These are phyloP conservation scores for Juglanconis juglandina DNA, from an alignment of 2,329 filamentous ascomycete genomes.

Conservation along the genomic window DNA sequence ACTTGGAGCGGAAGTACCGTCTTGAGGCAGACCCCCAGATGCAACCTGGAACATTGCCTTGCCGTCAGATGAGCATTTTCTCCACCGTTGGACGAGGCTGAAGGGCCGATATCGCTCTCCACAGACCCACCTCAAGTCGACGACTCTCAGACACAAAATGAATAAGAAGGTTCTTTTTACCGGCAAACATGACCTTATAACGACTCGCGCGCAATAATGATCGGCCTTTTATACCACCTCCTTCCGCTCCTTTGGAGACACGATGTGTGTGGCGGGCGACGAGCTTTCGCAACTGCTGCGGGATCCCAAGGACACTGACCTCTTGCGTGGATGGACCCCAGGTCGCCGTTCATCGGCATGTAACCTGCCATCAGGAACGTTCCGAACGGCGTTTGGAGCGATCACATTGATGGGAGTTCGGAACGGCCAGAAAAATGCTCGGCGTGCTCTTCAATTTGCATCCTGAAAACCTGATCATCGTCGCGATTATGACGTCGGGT, in stretches of 20 bases:
- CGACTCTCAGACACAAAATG: background rate
- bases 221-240: background rate
- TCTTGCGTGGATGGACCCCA: constrained; percentile 9
- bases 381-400: background rate
- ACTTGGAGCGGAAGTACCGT: background rate
- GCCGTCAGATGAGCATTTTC: background rate
- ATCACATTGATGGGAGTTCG: background rate
- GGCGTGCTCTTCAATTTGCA: background rate
- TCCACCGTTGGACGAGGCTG: background rate
- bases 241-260: too few relatives aligned
- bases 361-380: constrained; percentile 9
- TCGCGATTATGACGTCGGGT: background rate
- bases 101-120: constrained; percentile 13
- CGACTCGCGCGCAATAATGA: background rate
- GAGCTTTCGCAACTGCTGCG: background rate
- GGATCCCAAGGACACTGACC: background rate
- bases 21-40: background rate
- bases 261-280: too few relatives aligned
- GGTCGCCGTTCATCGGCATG: background rate
- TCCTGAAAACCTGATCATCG: background rate
- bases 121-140: constrained; percentile 4
- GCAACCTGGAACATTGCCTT: background rate
- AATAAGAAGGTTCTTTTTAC: too few relatives aligned
- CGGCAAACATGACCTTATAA: background rate
- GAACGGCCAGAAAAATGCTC: background rate